phyloP scores from a whole-genome alignment of 2,329 filamentous ascomycete genomes.

The Cladosporium sp. region DNA sequence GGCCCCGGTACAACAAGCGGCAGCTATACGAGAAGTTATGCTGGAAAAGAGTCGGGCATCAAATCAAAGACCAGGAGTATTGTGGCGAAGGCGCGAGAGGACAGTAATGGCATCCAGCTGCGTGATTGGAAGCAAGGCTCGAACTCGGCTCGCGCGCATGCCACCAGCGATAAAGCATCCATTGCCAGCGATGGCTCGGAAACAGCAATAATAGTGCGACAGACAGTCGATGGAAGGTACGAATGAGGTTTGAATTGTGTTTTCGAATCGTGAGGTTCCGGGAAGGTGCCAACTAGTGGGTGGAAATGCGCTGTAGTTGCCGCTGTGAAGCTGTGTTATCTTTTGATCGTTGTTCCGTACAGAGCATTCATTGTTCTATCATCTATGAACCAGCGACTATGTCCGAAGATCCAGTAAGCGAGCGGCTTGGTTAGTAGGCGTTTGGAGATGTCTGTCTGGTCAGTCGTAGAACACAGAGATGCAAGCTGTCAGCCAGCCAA shows the following conservation, averaged over 20 bases:
- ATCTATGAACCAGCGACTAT: too few relatives aligned
- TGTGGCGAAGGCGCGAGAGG: too few relatives aligned
- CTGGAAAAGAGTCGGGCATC: background rate
- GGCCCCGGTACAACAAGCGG: background rate
- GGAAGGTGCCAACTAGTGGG: too few relatives aligned
- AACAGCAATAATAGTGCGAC: conserved; percentile 5
- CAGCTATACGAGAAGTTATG: background rate
- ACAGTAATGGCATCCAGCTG: background rate
- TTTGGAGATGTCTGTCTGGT: too few relatives aligned
- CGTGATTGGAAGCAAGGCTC: background rate
- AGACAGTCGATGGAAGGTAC: conserved; percentile 11
- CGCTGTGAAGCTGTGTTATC: background rate
- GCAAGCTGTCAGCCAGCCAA: too few relatives aligned
- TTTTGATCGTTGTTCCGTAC: background rate
- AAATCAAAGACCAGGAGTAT: background rate
- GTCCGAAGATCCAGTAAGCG: too few relatives aligned
- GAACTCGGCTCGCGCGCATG: background rate
- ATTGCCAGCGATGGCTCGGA: conserved; percentile 8
- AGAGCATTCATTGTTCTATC: too few relatives aligned
- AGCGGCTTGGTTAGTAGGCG: too few relatives aligned
- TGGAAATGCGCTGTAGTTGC: too few relatives aligned
- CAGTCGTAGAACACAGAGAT: too few relatives aligned
- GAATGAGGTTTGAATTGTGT: background rate
- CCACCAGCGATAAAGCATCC: background rate
- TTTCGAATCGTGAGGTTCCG: background rate